These are phyloP conservation scores for Heterobasidion parviporum DNA, from an alignment of 1,284 basidiomycete genomes.

Conservation along the genomic window DNA sequence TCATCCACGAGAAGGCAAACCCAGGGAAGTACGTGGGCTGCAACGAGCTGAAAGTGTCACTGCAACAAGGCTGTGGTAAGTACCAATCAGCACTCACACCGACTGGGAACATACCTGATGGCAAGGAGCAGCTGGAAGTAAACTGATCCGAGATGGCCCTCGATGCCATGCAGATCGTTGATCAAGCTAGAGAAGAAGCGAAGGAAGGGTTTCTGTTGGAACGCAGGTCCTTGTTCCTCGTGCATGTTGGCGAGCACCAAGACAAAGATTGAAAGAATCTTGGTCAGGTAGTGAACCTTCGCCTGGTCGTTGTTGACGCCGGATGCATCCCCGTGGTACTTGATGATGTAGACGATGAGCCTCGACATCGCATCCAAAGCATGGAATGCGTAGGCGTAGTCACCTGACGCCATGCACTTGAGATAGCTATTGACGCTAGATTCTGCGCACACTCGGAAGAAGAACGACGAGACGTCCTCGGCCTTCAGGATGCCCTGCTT, in stretches of 20 bases:
- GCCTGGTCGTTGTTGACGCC: constrained; percentile 87
- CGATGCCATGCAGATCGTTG: constrained; percentile 84
- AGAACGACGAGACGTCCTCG: constrained; percentile 95
- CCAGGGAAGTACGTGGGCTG: constrained; percentile 97
- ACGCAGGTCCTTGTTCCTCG: constrained; percentile 84
- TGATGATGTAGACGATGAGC: constrained; percentile 96
- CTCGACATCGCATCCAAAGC: constrained; percentile 94
- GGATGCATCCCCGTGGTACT: constrained; percentile 93
- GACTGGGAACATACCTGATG: constrained; percentile 53
- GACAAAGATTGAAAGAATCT: constrained; percentile 96
- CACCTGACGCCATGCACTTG: constrained; percentile 76
- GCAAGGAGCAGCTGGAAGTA: constrained; percentile 89
- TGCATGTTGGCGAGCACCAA: constrained; percentile 93
- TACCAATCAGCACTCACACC: neutral
- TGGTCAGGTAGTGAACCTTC: constrained; percentile 95
- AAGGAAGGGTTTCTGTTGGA: constrained; percentile 98
- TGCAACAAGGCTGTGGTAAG: constrained; percentile 23
- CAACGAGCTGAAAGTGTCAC: constrained; percentile 92
- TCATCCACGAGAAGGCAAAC: constrained; percentile 98
- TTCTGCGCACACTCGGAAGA: constrained; percentile 97
- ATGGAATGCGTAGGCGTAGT: constrained; percentile 78
- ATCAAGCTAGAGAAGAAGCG: constrained; percentile 96
- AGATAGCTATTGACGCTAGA: constrained; percentile 89
- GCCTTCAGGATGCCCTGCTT: constrained; percentile 95
- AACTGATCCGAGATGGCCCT: constrained; percentile 74